Evolutionary conservation across 163 green algal species (phyloP).

Genomic region (Picocystis sp.): DNA sequence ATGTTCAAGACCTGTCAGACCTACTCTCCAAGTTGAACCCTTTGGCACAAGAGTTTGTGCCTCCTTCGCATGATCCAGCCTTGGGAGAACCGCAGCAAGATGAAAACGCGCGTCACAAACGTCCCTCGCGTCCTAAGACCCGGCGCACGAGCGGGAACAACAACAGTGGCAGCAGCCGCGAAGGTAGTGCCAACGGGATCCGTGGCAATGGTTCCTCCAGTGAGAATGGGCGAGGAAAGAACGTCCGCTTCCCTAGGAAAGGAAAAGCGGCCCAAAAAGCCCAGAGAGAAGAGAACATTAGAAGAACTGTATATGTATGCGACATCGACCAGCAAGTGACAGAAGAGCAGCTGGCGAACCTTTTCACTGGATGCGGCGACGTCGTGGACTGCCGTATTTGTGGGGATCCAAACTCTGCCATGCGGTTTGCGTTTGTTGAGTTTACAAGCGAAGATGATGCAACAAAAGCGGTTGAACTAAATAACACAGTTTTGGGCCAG

Average conservation of each 20-base stretch:
- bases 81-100: too few species aligned
- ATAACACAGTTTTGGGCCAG: slow-evolving; percentile 48
- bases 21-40: slow-evolving; percentile 8
- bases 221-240: not conserved
- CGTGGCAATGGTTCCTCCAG: slow-evolving; percentile 1
- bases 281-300: slow-evolving; percentile 54
- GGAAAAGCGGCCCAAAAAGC: slow-evolving; percentile 9
- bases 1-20: too few species aligned
- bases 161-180: not conserved
- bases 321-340: slow-evolving; percentile 60
- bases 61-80: not conserved
- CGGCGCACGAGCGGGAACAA: not conserved
- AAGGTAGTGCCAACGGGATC: not conserved
- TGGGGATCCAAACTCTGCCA: slow-evolving; percentile 74
- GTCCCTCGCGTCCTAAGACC: too few species aligned
- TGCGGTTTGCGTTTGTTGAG: slow-evolving; percentile 94
- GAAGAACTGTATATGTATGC: slow-evolving; percentile 71
- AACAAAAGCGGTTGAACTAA: slow-evolving; percentile 46
- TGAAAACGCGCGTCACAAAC: too few species aligned
- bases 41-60: slow-evolving; percentile 16
- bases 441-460: slow-evolving; percentile 49
- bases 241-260: slow-evolving; percentile 10
- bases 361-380: slow-evolving; percentile 68
- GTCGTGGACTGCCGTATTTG: slow-evolving; percentile 88
- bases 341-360: slow-evolving; percentile 57